phyloP scores from a whole-genome alignment of 768 basidiomycete genomes.

The Rhodotorula paludigena region DNA sequence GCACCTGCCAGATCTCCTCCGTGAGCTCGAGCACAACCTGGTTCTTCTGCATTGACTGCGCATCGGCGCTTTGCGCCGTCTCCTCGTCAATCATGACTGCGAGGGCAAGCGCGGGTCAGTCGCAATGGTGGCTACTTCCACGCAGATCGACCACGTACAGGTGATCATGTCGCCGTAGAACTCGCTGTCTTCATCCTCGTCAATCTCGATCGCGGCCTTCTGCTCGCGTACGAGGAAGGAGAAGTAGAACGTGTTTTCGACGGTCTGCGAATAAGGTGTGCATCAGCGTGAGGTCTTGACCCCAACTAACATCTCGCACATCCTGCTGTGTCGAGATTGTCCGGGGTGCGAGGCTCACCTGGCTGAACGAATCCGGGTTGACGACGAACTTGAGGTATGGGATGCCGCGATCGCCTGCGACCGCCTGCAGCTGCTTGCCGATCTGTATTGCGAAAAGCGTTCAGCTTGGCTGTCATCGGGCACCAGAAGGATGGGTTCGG shows the following conservation, averaged over 20 bases:
- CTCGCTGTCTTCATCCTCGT: conserved; percentile 50
- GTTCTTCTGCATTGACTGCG: conserved; percentile 64
- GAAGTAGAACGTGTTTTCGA: conserved; percentile 93
- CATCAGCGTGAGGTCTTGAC: no score
- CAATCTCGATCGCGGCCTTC: conserved; percentile 53
- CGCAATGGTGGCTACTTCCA: no score
- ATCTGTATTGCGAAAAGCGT: conserved; percentile 52
- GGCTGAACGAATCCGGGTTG: conserved; percentile 72
- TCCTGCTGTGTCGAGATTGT: no score
- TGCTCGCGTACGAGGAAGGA: conserved; percentile 61
- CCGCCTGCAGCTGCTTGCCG: conserved; percentile 56
- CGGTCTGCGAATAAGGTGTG: conserved; percentile 72
- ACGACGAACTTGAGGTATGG: conserved; percentile 84
- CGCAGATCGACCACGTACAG: conserved; percentile 20
- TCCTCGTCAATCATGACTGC: conserved; percentile 17
- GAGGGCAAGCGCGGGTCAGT: background rate
- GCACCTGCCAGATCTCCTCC: conserved; percentile 79
- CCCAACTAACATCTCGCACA: no score
- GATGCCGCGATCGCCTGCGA: conserved; percentile 50
- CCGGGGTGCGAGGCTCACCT: background rate
- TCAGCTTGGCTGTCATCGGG: background rate
- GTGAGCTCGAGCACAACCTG: conserved; percentile 92
- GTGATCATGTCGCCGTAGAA: conserved; percentile 23
- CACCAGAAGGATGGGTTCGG: background rate
- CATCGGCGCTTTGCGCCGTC: conserved; percentile 63